Percentiles rank a stretch among this genome's conserved stretches.
Evolutionary conservation across 2,329 filamentous ascomycete genomes (phyloP).

Genomic region (Sporothrix pallida): DNA sequence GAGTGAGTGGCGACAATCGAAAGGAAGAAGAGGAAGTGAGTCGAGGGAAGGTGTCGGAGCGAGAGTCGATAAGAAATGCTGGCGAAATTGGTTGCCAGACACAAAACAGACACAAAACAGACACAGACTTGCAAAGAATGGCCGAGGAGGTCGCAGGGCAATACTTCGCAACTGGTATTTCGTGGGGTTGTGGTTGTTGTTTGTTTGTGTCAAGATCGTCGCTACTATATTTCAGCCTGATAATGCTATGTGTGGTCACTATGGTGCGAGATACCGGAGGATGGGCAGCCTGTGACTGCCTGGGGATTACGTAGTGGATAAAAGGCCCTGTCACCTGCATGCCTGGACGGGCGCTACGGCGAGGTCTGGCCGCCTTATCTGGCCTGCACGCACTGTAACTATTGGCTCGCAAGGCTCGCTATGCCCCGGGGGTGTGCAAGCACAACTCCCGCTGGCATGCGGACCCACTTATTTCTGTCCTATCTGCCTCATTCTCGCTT

Average conservation of each 20-base stretch:
- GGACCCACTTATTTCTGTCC: constrained; percentile 21
- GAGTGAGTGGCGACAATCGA: not conserved
- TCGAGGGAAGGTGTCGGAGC: not conserved
- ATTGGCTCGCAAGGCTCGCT: constrained; percentile 21
- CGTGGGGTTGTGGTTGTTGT: constrained; percentile 14
- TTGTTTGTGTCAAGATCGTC: constrained; percentile 28
- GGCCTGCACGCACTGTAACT: constrained; percentile 27
- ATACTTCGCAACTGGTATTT: constrained; percentile 15
- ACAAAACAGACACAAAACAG: no score
- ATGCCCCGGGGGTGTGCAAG: not conserved
- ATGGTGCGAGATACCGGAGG: constrained; percentile 19
- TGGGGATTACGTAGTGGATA: constrained; percentile 34
- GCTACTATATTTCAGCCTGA: constrained; percentile 23
- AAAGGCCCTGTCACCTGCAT: not conserved
- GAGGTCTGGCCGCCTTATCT: constrained; percentile 27
- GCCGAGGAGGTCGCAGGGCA: not conserved
- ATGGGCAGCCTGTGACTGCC: constrained; percentile 30
- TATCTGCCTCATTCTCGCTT: not conserved
- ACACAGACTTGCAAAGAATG: not conserved
- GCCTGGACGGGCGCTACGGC: constrained; percentile 12
- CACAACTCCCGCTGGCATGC: not conserved
- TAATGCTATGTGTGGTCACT: constrained; percentile 21
- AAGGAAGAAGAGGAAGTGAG: not conserved
- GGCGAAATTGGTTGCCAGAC: not conserved
- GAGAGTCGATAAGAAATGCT: not conserved